phyloP scores from a whole-genome alignment of 2,329 filamentous ascomycete genomes.

The Piedraia hortae region DNA sequence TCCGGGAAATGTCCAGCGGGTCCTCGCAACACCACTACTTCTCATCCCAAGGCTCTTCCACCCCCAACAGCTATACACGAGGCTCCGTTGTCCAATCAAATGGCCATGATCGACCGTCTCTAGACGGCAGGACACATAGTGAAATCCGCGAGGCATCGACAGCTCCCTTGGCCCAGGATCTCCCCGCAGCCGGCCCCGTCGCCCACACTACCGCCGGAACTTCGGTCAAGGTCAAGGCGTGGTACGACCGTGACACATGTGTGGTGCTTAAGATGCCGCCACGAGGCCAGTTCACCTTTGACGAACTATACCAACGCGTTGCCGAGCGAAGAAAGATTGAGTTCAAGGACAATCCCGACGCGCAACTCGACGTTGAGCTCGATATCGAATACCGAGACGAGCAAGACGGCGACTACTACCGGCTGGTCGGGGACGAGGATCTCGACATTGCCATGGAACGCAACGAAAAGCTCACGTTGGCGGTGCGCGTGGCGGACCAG shows the following conservation, averaged over 20 bases:
- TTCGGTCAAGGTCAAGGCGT: slow-evolving; percentile 69
- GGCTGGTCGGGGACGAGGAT: slow-evolving; percentile 53
- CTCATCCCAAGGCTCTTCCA: too few relatives aligned
- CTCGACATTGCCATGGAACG: slow-evolving; percentile 52
- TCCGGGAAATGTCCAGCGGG: slow-evolving; percentile 4
- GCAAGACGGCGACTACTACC: slow-evolving; percentile 42
- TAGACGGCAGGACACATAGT: too few relatives aligned
- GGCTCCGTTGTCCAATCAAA: slow-evolving; percentile 1
- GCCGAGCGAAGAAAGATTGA: slow-evolving; percentile 55
- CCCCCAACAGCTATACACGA: slow-evolving; percentile 1
- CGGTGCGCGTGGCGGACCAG: slow-evolving; percentile 11
- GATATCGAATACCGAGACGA: slow-evolving; percentile 73
- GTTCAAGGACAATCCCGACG: slow-evolving; percentile 10
- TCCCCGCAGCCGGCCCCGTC: slow-evolving; percentile 2
- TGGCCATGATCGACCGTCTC: slow-evolving; percentile 7
- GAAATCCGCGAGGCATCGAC: slow-evolving; percentile 4
- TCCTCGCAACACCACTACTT: slow-evolving; percentile 4
- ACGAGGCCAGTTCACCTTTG: slow-evolving; percentile 38
- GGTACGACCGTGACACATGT: slow-evolving; percentile 60
- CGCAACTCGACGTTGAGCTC: slow-evolving; percentile 24
- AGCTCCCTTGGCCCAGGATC: background rate
- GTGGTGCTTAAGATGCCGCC: slow-evolving; percentile 72
- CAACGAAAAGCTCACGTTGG: slow-evolving; percentile 63
- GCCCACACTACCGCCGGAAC: slow-evolving; percentile 4
- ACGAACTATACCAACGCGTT: slow-evolving; percentile 59